Conservation (phyloP, 176 grass and related monocot genomes). For the Hordeum marinum region DNA sequence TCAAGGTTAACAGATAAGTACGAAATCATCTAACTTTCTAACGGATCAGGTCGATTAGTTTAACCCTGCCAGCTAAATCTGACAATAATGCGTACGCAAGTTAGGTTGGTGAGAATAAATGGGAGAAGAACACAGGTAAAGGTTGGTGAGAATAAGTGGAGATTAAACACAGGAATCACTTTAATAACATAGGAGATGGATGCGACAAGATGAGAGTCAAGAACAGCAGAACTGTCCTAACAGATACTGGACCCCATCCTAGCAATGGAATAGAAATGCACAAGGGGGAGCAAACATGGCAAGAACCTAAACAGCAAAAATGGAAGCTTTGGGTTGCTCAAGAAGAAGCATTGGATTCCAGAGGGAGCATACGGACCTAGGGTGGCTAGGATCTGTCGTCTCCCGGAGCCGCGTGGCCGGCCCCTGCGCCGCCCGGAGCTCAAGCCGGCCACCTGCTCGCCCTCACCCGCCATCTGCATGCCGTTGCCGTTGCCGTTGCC, state of each 20-base stretch:
- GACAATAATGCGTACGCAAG: not conserved
- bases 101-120: not conserved
- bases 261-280: slow-evolving; percentile 31
- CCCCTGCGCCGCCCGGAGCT: slow-evolving; percentile 61
- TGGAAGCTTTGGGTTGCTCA: not conserved
- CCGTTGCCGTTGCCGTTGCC: slow-evolving; percentile 6
- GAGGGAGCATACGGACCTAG: slow-evolving; percentile 45
- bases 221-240: not conserved
- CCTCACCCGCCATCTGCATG: slow-evolving; percentile 26
- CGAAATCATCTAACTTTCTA: not conserved
- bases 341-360: slow-evolving; percentile 11
- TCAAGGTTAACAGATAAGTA: not conserved
- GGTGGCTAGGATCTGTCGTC: slow-evolving; percentile 76
- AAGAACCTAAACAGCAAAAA: slow-evolving; percentile 10
- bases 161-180: not conserved
- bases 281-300: slow-evolving; percentile 15
- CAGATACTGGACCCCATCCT: slow-evolving; percentile 14
- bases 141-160: not conserved
- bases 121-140: not conserved
- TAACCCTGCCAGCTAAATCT: not conserved
- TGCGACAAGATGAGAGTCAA: slow-evolving; percentile 16
- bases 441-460: slow-evolving; percentile 20
- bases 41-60: not conserved
- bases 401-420: slow-evolving; percentile 76
- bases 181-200: not conserved